phyloP scores from a whole-genome alignment of 2,329 filamentous ascomycete species.

The Hymenoscyphus repandus region DNA sequence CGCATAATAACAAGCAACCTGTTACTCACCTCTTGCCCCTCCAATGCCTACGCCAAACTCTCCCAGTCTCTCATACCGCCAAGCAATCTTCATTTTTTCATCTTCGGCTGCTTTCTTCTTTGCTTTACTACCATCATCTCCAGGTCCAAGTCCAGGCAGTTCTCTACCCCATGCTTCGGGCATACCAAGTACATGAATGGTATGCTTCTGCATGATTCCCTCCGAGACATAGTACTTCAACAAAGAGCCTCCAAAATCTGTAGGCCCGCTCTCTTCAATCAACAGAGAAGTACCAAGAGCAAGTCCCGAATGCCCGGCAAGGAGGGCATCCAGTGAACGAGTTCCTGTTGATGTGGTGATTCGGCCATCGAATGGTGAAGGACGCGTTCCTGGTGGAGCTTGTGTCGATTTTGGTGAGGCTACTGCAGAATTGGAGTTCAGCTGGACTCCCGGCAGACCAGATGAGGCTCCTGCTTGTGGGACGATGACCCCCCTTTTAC shows the following conservation, averaged over 20 bases:
- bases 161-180: slow-evolving; percentile 77
- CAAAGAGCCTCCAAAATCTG: slow-evolving; percentile 83
- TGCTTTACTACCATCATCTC: slow-evolving; percentile 35
- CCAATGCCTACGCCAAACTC: slow-evolving; percentile 52
- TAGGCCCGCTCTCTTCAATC: slow-evolving; percentile 85
- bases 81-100: slow-evolving; percentile 97
- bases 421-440: slow-evolving; percentile 2
- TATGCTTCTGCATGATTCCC: slow-evolving; percentile 85
- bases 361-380: slow-evolving; percentile 84
- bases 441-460: not conserved
- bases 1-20: slow-evolving; percentile 49
- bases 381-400: slow-evolving; percentile 55
- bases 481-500: slow-evolving; percentile 59
- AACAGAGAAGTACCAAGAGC: slow-evolving; percentile 76
- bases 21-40: slow-evolving; percentile 35
- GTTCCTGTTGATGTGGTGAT: slow-evolving; percentile 89
- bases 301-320: slow-evolving; percentile 82
- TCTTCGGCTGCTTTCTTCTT: slow-evolving; percentile 36
- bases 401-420: slow-evolving; percentile 19
- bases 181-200: slow-evolving; percentile 78
- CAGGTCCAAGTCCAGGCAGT: slow-evolving; percentile 62
- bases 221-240: slow-evolving; percentile 89
- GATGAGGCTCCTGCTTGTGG: slow-evolving; percentile 1
- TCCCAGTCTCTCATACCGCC: slow-evolving; percentile 86
- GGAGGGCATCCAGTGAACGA: slow-evolving; percentile 72